These are phyloP conservation scores for Cyphellophora europaea DNA, from an alignment of 2,329 filamentous ascomycete species.

Conservation along the genomic window DNA sequence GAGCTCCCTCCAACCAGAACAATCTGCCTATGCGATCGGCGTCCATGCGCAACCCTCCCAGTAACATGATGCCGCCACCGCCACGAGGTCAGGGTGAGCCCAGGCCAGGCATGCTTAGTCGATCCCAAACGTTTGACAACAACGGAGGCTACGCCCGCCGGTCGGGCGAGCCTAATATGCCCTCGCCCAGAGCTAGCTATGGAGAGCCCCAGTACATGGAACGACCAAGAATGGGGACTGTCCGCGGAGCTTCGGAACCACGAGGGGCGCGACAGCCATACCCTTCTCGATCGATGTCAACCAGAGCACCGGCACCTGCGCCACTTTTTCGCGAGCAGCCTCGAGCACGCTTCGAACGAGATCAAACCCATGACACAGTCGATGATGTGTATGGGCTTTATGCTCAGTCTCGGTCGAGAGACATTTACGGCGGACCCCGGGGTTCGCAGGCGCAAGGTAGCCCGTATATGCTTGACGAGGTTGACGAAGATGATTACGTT, in stretches of 20 bases:
- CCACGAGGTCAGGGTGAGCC: conserved; percentile 13
- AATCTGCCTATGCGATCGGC: conserved; percentile 34
- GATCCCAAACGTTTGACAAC: conserved; percentile 12
- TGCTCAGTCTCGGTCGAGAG: conserved; percentile 19
- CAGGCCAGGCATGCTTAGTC: conserved; percentile 11
- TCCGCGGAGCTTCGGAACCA: conserved; percentile 43
- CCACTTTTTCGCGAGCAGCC: conserved; percentile 24
- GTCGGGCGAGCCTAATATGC: too few relatives aligned
- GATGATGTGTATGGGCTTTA: conserved; percentile 31
- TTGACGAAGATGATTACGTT: conserved; percentile 43
- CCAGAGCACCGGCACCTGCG: conserved; percentile 19
- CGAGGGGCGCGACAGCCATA: conserved; percentile 24
- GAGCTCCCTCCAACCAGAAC: conserved; percentile 13
- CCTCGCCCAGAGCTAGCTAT: not conserved
- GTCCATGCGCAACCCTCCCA: conserved; percentile 37
- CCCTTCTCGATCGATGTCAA: conserved; percentile 22
- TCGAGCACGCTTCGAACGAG: conserved; percentile 1
- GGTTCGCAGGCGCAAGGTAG: conserved; percentile 20
- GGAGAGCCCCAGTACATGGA: conserved; percentile 19
- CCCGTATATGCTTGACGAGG: conserved; percentile 57
- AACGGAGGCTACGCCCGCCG: conserved; percentile 5
- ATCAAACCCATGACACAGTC: conserved; percentile 22
- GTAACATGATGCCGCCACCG: conserved; percentile 20
- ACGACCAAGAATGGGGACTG: conserved; percentile 31
- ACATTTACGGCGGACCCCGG: not conserved